Base-by-base conservation (phyloP, 805 yeast genomes). In the Candida orba region DNA sequence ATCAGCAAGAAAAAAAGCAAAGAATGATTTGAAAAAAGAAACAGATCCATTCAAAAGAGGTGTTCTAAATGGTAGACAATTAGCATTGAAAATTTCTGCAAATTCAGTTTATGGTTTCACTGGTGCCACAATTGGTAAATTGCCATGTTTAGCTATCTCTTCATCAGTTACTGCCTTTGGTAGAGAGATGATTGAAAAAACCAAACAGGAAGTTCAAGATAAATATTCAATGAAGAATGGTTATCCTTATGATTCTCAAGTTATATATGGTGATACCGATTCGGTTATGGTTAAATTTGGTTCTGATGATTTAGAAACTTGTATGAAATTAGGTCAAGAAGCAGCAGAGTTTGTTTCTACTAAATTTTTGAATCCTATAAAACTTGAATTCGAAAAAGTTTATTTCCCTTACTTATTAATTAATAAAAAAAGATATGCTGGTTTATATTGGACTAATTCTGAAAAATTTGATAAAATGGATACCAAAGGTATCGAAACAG, bases 251-350 rank as follows among this genome's bases (percentile, higher is more conserved):
- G 95, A 93, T 66, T 81, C 98, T 0, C 76, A 83, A 52, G 99
- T 93, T 48, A 83, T 93, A 34, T 93, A 93, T 60, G 99, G 99
- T 71, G 99, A 93, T 65, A 93, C 99, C 0, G 99, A 93, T 74
- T 95, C 99, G 8, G 99, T 93, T 15, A 95, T 93, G 99, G 96
- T 93, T 36, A 90, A 88, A 59, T 93, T 93, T 68, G 99, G 99
- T 2, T 78, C 80, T 29, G 68, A 71, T 9, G 95, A 88, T 57
- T 63, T 91, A 49, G 80, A 72, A 43, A 84, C 84, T 27, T 86
- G 96, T 52, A 95, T 93, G 99, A 72, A 75, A 42, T 60, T 89
- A 44, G 99, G 99, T 6, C 84, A 89, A 54, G 95, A 91, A 56
- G 99, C 98, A 0, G 99, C 99, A 0, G 84, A 71, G 8, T 78